phyloP scores from a whole-genome alignment of 192 early-diverging fungal species.

The Backusella tarrabulga region DNA sequence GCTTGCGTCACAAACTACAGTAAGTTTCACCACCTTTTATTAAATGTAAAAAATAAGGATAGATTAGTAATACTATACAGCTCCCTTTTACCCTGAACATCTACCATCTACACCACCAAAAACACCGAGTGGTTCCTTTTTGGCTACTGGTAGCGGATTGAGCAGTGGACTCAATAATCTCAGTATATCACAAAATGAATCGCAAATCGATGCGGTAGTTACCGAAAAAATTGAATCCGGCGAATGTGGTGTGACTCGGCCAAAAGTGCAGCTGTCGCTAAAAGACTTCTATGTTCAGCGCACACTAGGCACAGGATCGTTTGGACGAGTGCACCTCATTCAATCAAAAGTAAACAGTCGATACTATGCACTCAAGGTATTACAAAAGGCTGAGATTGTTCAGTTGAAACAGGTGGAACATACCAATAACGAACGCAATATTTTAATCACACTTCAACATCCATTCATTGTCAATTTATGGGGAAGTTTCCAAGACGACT shows the following conservation, averaged over 20 bases:
- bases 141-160: background rate
- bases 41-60: background rate
- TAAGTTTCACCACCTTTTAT: background rate
- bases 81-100: slow-evolving; percentile 4
- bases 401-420: slow-evolving; percentile 94
- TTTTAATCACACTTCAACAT: slow-evolving; percentile 75
- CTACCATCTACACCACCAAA: slow-evolving; percentile 5
- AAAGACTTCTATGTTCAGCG: slow-evolving; percentile 7
- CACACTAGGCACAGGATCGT: slow-evolving; percentile 86
- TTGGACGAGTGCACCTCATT: slow-evolving; percentile 93
- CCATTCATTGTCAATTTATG: slow-evolving; percentile 89
- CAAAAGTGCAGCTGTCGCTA: background rate
- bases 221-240: background rate
- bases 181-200: background rate
- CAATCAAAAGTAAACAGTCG: slow-evolving; percentile 66
- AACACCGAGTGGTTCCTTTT: background rate
- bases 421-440: slow-evolving; percentile 89
- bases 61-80: background rate
- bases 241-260: background rate
- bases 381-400: slow-evolving; percentile 89
- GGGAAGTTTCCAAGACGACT: slow-evolving; percentile 83
- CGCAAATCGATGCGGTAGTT: background rate
- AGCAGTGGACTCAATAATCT: background rate
- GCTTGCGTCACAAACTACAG: background rate
- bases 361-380: slow-evolving; percentile 94